Conservation (phyloP, 345 rosid species). For the Aurinia saxatilis region DNA sequence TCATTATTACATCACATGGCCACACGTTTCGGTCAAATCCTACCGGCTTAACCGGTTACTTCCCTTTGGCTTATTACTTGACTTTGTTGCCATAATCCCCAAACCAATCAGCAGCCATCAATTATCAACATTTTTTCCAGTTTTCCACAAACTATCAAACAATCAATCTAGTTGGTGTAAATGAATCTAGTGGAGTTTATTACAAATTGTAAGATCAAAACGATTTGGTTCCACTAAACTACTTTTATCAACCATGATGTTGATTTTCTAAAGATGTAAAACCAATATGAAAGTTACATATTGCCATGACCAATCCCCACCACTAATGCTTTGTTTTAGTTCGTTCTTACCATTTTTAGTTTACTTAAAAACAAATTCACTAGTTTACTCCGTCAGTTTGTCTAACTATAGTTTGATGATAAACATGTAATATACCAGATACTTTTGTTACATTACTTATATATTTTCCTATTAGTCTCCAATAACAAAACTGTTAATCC, state of each 20-base stretch:
- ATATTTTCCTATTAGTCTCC: no score
- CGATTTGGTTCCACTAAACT: neutral
- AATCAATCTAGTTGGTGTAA: neutral
- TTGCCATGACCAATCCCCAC: neutral
- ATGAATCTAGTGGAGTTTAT: no score
- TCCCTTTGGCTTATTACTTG: slow-evolving; percentile 2
- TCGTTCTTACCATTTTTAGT: no score
- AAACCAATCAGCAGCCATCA: neutral
- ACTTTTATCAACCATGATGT: neutral
- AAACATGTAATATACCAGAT: no score
- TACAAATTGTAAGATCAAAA: neutral
- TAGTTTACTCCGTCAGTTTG: no score
- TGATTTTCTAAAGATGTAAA: neutral
- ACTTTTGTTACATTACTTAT: no score
- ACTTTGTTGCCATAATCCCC: slow-evolving; percentile 3
- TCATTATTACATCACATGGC: slow-evolving; percentile 22
- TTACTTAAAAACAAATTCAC: no score
- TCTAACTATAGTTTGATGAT: no score
- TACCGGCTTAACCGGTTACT: slow-evolving; percentile 15
- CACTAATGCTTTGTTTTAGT: neutral
- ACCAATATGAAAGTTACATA: neutral
- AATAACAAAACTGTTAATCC: no score
- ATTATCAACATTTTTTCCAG: neutral
- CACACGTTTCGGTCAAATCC: slow-evolving; percentile 14
- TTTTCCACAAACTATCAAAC: neutral